Evolutionary conservation across 768 basidiomycete species (phyloP), one percentile per base, ranked within the genome.

Genomic region (Xerocomellus dryophilus): DNA sequence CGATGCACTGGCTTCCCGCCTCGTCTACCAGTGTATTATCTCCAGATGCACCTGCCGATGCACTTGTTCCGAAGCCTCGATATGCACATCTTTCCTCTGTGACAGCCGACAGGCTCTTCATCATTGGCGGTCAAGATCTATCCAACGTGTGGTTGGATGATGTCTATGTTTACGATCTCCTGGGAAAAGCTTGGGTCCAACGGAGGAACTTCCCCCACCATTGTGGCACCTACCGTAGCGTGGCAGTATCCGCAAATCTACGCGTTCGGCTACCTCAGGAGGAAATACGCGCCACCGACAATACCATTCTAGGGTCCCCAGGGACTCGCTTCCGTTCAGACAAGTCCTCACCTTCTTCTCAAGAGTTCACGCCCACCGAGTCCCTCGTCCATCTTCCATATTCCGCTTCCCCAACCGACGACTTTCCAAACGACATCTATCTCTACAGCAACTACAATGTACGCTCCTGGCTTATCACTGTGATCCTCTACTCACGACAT

Each of bases 361-460:
- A 76, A 39, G 81, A 84, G 18, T 75, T 74, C 50, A 87, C 86
- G 0, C 64, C 81, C 18, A 72, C 82, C 17, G 81, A 88, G 62
- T 76, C 78, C 32, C 74, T 90, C 51, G 70, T 80, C 34, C 85
- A 91, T 66, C 78, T 90, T 36, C 87, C 90, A 1, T 93, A 91
- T 68, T 88, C 93, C 29, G 78, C 85, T 2, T 65, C 76, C 3
- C 85, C 90, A 10, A 85, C 78, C 3, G 83, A 84, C 55, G 85
- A 91, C 53, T 81, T 83, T 62, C 91, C 92, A 8, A 86, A 84
- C 60, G 90, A 97, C 61, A 90, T 98, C 29, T 90, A 83, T 70
- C 76, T 96, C 25, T 99, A 95, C 71, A 93, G 91, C 63, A 99
- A 98, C 68, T 97, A 95, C 76, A 98, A 98, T 74, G 90, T 91